phyloP scores from a whole-genome alignment of 176 grass and related monocot genomes.

The Eleusine indica region DNA sequence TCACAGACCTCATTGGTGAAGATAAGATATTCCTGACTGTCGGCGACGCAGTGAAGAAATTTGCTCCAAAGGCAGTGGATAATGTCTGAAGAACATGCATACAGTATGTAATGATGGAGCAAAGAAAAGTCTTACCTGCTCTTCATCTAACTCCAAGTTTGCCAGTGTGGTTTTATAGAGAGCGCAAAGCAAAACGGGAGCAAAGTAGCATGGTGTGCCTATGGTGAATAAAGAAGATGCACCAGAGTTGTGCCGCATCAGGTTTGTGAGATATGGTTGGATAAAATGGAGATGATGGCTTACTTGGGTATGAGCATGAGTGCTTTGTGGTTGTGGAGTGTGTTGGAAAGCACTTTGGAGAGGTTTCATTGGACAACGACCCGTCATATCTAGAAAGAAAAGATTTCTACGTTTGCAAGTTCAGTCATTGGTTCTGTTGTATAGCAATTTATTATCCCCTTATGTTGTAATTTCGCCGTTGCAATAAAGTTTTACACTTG shows the following conservation, averaged over 20 bases:
- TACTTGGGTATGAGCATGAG: slow-evolving; percentile 7
- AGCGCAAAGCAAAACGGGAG: not conserved
- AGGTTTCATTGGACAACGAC: not conserved
- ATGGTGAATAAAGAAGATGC: slow-evolving; percentile 42
- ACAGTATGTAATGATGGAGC: not conserved
- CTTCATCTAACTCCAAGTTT: slow-evolving; percentile 17
- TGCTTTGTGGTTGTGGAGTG: not conserved
- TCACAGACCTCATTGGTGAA: slow-evolving; percentile 56
- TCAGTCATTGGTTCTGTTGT: not conserved
- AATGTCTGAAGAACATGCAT: slow-evolving; percentile 46
- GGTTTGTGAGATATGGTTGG: slow-evolving; percentile 6
- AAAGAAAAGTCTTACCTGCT: not conserved
- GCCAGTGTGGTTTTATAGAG: slow-evolving; percentile 28
- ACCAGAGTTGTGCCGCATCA: not conserved
- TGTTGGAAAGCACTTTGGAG: slow-evolving; percentile 28
- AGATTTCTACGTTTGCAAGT: not conserved
- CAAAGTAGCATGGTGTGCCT: not conserved
- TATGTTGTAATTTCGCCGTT: not conserved
- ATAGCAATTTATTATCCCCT: not conserved
- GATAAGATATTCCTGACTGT: slow-evolving; percentile 79
- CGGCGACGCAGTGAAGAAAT: slow-evolving; percentile 59
- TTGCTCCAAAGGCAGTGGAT: slow-evolving; percentile 47
- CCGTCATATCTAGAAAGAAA: not conserved
- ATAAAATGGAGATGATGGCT: not conserved
- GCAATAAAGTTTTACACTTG: not conserved